Percentiles rank a stretch among this genome's conserved stretches.
These are phyloP conservation scores for Drechslera avenae DNA, from an alignment of 2,329 filamentous ascomycete species.

Conservation along the genomic window DNA sequence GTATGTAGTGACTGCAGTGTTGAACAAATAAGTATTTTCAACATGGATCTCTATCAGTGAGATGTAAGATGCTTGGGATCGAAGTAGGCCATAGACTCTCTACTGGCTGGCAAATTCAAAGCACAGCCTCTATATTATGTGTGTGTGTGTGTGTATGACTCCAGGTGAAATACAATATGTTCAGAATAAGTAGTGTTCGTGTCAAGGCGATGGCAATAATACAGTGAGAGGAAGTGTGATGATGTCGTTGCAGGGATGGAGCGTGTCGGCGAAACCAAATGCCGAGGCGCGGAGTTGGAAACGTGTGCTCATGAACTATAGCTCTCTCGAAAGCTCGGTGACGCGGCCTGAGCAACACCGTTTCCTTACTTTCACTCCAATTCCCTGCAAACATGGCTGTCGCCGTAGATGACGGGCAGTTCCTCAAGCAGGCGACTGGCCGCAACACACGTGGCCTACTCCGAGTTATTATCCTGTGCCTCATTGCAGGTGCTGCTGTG, in stretches of 20 bases:
- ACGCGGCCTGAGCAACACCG: slow-evolving; percentile 43
- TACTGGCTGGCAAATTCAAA: too few species aligned
- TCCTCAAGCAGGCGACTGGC: slow-evolving; percentile 78
- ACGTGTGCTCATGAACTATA: slow-evolving; percentile 35
- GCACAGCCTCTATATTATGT: too few species aligned
- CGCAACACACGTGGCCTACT: slow-evolving; percentile 84
- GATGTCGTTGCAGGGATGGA: slow-evolving; percentile 9
- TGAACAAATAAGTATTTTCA: not conserved
- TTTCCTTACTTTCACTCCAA: slow-evolving; percentile 24
- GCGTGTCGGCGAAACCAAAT: slow-evolving; percentile 27
- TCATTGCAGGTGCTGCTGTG: slow-evolving; percentile 90
- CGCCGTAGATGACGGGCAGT: slow-evolving; percentile 48
- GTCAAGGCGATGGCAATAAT: not conserved
- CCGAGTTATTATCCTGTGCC: slow-evolving; percentile 83
- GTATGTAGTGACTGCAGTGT: slow-evolving; percentile 5
- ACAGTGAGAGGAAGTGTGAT: not conserved
- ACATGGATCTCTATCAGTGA: slow-evolving; percentile 1
- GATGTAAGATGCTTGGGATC: too few species aligned
- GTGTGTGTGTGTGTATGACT: too few species aligned
- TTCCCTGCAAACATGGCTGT: slow-evolving; percentile 45
- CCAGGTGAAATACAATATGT: too few species aligned
- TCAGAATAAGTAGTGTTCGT: too few species aligned
- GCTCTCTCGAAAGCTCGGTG: slow-evolving; percentile 39
- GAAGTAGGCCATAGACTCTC: too few species aligned
- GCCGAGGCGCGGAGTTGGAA: slow-evolving; percentile 31